A percentile compares a stretch with the other conserved stretches of the same genome.
These are phyloP conservation scores for Torulaspora maleeae DNA, from an alignment of 805 yeast genomes.

Conservation along the genomic window DNA sequence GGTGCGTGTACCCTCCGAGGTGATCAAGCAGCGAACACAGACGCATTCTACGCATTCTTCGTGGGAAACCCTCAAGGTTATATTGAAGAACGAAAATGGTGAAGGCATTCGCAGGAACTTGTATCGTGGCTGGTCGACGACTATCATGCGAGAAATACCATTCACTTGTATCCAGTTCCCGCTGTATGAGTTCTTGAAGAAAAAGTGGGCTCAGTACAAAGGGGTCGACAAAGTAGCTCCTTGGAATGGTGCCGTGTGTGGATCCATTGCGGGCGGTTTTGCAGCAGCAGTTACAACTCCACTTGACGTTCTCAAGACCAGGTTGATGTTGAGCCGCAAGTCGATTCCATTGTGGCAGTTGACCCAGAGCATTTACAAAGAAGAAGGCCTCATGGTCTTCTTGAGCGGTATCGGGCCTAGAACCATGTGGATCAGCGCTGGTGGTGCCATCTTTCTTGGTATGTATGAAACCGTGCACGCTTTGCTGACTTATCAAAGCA, in stretches of 20 bases:
- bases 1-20: constrained; percentile 95
- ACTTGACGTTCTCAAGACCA: constrained; percentile 70
- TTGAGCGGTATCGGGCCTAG: constrained; percentile 89
- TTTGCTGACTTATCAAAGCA: constrained; percentile 22
- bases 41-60: constrained; percentile 55
- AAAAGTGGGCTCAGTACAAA: constrained; percentile 45
- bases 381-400: constrained; percentile 73
- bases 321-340: constrained; percentile 71
- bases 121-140: constrained; percentile 90
- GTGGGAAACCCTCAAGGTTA: constrained; percentile 56
- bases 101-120: constrained; percentile 76
- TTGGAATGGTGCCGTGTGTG: constrained; percentile 77
- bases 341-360: constrained; percentile 44
- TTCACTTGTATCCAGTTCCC: constrained; percentile 96
- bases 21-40: constrained; percentile 92
- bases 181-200: constrained; percentile 77
- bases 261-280: constrained; percentile 74
- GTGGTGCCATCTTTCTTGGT: constrained; percentile 96
- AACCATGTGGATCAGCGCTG: constrained; percentile 96
- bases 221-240: constrained; percentile 47
- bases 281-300: constrained; percentile 84
- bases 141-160: constrained; percentile 93
- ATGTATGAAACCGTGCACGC: constrained; percentile 72
- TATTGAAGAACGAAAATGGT: constrained; percentile 61
- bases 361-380: constrained; percentile 49